Conservation (phyloP, 176 grass and related monocot genomes). For the Urochloa ruziziensis region DNA sequence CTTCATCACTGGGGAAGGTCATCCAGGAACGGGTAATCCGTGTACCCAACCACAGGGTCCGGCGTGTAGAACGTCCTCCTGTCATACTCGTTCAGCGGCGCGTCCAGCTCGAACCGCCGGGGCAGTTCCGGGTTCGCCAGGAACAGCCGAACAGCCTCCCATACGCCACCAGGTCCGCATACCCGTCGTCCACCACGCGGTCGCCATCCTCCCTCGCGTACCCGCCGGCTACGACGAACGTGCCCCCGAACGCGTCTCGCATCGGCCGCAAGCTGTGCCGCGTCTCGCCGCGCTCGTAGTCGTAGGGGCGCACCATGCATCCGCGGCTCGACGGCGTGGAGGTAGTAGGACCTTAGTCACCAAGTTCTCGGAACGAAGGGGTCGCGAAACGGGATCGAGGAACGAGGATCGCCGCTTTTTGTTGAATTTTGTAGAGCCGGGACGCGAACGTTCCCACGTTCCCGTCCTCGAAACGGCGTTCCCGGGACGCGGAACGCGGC, state of each 20-base stretch:
- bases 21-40: constrained; percentile 55
- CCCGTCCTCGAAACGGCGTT: too few relatives aligned
- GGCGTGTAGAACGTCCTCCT: constrained; percentile 51
- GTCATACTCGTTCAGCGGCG: constrained; percentile 52
- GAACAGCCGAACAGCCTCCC: constrained; percentile 57
- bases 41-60: constrained; percentile 58
- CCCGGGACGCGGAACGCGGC: too few relatives aligned
- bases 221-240: constrained; percentile 40
- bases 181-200: constrained; percentile 36
- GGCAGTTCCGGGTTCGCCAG: constrained; percentile 68
- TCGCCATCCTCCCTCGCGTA: constrained; percentile 46
- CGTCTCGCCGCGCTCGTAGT: background rate
- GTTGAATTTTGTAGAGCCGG: too few relatives aligned
- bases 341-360: too few relatives aligned
- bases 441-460: too few relatives aligned
- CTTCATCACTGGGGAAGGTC: background rate
- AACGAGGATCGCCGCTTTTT: too few relatives aligned
- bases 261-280: constrained; percentile 23
- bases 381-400: too few relatives aligned
- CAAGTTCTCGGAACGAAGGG: too few relatives aligned
- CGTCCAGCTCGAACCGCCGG: constrained; percentile 43
- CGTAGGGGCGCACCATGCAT: background rate
- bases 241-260: constrained; percentile 43
- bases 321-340: constrained; percentile 44
- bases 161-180: constrained; percentile 56